Evolutionary conservation across 176 grass and related monocot species (phyloP), one percentile per base, ranked within the genome.

Genomic region (Guadua angustifolia): DNA sequence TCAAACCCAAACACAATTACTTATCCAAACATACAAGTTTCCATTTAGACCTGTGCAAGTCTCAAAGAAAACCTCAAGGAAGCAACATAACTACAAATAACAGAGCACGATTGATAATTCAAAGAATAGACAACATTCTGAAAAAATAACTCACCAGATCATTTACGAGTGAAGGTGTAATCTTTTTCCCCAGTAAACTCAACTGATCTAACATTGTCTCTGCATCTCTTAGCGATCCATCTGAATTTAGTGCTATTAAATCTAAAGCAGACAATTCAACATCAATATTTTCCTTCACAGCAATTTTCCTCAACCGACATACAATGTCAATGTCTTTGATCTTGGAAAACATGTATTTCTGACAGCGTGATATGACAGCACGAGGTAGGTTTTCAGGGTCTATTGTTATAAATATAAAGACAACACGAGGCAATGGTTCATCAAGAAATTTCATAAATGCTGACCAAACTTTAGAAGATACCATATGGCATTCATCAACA

Each of bases 121-220:
- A 19, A 43, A 45, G 72, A 85, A 60, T 83, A 84, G 9, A 12
- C 16, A 74, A 75, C 2, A 44, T 19, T 66, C 14, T 82, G 21
- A 88, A 83, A 83, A 74, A 76, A 26, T 59, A 67, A 82, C 92
- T 88, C 84, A 97, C 95, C 72, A 97, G 71, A 88, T 94, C 92
- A 78, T 97, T 94, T 73, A 97, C 95, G 52, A 93, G 92, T 74
- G 92, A 92, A 32, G 92, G 77, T 21, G 92, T 97, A 70, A 94
- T 94, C 80, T 87, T 94, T 86, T 91, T 97, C 38, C 95, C 95
- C 59, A 97, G 86, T 66, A 97, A 97, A 83, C 95, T 94, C 65
- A 97, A 66, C 78, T 97, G 95, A 82, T 97, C 95, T 84, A 97
- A 84, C 95, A 94, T 97, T 75, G 90, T 93, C 84, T 94, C 95